Conservation (phyloP, 257 asterid genomes). For the Ocimum tenuiflorum region DNA sequence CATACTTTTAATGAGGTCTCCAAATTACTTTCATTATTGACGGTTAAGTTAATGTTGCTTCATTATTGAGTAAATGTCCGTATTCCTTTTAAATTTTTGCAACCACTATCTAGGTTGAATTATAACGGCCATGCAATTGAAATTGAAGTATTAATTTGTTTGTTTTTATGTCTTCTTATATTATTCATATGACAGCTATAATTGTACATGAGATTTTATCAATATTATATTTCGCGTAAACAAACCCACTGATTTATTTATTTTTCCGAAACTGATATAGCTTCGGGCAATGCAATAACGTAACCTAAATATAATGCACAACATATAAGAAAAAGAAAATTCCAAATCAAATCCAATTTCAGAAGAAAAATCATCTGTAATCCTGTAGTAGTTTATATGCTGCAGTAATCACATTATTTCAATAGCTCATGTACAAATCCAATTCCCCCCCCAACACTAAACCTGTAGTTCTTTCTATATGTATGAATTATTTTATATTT, state of each 20-base stretch:
- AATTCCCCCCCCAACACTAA: too few relatives aligned
- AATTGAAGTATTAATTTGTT: too few relatives aligned
- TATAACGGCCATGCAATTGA: too few relatives aligned
- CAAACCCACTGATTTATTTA: too few relatives aligned
- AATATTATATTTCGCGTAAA: too few relatives aligned
- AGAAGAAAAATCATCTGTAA: neutral
- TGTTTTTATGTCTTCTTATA: too few relatives aligned
- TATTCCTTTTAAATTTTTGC: too few relatives aligned
- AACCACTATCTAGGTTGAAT: too few relatives aligned
- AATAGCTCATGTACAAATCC: constrained; percentile 7
- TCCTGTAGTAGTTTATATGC: neutral
- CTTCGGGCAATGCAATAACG: neutral
- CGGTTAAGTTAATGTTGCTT: neutral
- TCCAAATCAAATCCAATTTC: neutral
- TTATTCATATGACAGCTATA: too few relatives aligned
- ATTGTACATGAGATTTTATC: too few relatives aligned
- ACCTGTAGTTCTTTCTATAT: neutral
- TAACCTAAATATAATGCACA: neutral
- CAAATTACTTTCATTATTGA: too few relatives aligned
- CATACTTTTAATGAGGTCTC: neutral
- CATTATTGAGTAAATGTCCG: neutral
- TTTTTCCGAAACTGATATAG: too few relatives aligned
- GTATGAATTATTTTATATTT: neutral
- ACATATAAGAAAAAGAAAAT: neutral
- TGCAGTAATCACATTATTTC: neutral